Conservation (phyloP, 192 early-diverging fungal genomes). For the Backusella tarrabulga region DNA sequence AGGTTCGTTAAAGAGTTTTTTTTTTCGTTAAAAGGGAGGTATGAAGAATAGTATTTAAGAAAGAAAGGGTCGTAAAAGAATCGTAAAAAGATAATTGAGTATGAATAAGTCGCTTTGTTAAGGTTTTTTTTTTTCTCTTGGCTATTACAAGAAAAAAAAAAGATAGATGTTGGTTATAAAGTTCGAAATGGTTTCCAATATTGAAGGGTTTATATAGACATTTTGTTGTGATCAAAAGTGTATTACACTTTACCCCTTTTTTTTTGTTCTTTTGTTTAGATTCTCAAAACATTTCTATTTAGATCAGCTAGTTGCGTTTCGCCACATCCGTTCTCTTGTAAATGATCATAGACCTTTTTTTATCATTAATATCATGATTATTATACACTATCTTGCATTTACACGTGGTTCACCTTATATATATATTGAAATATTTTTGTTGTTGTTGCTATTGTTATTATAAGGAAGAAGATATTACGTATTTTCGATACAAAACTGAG, state of each 20-base stretch:
- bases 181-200: not conserved
- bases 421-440: not conserved
- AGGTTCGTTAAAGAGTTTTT: slow-evolving; percentile 11
- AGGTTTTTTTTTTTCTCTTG: slow-evolving; percentile 9
- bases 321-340: slow-evolving; percentile 9
- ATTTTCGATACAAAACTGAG: not conserved
- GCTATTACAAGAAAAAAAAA: slow-evolving; percentile 13
- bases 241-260: not conserved
- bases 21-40: slow-evolving; percentile 8
- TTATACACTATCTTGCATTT: not conserved
- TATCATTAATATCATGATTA: not conserved
- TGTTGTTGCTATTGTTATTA: too few relatives aligned
- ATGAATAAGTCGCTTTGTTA: slow-evolving; percentile 1
- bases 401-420: not conserved
- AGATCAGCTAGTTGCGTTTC: slow-evolving; percentile 1
- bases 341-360: slow-evolving; percentile 8
- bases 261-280: slow-evolving; percentile 2
- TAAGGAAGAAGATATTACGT: too few relatives aligned
- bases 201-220: not conserved
- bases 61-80: slow-evolving; percentile 19
- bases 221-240: not conserved
- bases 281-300: slow-evolving; percentile 3
- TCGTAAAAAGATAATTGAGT: not conserved
- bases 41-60: not conserved
- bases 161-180: slow-evolving; percentile 10